phyloP scores from a whole-genome alignment of 345 rosid species.

The Populus euphratica region DNA sequence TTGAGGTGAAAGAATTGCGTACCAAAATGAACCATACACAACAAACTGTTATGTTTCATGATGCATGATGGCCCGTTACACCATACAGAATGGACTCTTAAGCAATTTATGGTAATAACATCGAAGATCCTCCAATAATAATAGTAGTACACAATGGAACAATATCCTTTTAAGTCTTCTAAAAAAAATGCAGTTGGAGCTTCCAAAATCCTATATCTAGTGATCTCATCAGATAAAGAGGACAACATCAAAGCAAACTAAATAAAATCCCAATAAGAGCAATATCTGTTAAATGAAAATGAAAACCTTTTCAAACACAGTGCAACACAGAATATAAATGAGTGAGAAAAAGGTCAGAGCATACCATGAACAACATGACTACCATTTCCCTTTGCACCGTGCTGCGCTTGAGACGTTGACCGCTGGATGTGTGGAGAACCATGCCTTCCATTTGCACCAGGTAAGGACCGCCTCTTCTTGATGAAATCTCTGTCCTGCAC shows the following conservation, averaged over 20 bases:
- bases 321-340: neutral
- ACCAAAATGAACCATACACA: neutral
- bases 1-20: neutral
- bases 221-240: neutral
- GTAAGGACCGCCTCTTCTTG: constrained; percentile 89
- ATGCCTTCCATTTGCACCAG: constrained; percentile 80
- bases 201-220: neutral
- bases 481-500: constrained; percentile 66
- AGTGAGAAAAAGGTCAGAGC: constrained; percentile 2
- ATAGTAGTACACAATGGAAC: neutral
- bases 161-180: neutral
- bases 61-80: neutral
- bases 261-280: neutral
- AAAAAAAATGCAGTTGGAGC: neutral
- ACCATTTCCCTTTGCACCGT: constrained; percentile 55
- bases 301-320: neutral
- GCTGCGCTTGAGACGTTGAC: constrained; percentile 61
- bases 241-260: neutral
- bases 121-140: neutral
- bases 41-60: neutral
- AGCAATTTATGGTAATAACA: neutral
- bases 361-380: constrained; percentile 40
- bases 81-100: neutral
- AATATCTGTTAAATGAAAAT: neutral
- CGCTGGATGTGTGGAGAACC: constrained; percentile 78